A percentile compares a stretch with the other conserved stretches of the same genome.
Evolutionary conservation across 768 basidiomycete genomes (phyloP).

Genomic region (Leccinellum luteum): DNA sequence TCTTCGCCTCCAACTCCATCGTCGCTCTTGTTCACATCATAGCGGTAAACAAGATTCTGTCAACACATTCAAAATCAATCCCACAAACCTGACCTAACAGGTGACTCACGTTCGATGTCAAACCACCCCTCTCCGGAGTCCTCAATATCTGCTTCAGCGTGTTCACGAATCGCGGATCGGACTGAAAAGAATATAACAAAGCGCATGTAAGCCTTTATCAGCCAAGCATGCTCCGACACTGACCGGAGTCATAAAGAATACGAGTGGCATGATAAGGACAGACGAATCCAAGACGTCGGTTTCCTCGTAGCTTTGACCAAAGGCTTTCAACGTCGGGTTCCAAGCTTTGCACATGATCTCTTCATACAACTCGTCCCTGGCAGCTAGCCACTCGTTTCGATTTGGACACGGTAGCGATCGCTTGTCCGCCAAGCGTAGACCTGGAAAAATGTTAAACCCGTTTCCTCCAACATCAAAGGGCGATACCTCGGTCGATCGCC

Average conservation of each 20-base stretch:
- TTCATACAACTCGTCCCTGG: conserved; percentile 86
- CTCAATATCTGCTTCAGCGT: conserved; percentile 83
- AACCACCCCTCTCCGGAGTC: conserved; percentile 85
- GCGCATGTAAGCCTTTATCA: not conserved
- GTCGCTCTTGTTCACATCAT: conserved; percentile 80
- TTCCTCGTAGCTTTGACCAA: conserved; percentile 91
- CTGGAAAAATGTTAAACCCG: conserved; percentile 28
- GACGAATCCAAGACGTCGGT: conserved; percentile 79
- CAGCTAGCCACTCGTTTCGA: conserved; percentile 65
- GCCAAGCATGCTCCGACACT: conserved; percentile 24
- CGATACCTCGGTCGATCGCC: conserved; percentile 80
- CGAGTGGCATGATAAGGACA: conserved; percentile 88
- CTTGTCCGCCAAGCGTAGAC: conserved; percentile 91
- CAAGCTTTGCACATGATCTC: conserved; percentile 89
- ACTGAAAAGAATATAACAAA: conserved; percentile 36
- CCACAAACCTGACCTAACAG: not conserved
- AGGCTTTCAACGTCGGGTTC: conserved; percentile 66
- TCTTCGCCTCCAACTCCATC: conserved; percentile 97
- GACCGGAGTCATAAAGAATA: conserved; percentile 86
- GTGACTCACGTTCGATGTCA: conserved; percentile 72
- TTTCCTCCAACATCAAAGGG: not conserved
- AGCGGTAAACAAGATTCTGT: conserved; percentile 86
- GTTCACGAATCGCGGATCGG: conserved; percentile 84
- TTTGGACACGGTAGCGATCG: conserved; percentile 85
- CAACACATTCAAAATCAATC: conserved; percentile 1